Conservation (phyloP, 2,329 filamentous ascomycete species). For the Alternaria burnsii region DNA sequence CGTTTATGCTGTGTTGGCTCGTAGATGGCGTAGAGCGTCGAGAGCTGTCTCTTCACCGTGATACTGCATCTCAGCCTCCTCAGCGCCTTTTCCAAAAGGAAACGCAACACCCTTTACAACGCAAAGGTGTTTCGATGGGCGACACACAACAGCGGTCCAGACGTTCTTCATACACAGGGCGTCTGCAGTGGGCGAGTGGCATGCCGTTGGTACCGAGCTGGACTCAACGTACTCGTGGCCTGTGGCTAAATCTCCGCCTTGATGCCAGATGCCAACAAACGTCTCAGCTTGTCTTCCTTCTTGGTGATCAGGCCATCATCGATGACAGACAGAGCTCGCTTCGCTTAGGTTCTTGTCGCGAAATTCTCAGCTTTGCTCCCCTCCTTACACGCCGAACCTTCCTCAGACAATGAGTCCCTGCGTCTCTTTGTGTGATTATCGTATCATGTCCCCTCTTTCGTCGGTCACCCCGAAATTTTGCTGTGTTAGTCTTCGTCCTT, state of each 20-base stretch:
- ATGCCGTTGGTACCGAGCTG: constrained; percentile 1
- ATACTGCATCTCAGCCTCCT: constrained; percentile 1
- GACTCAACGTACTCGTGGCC: not conserved
- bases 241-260: constrained; percentile 6
- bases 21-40: not conserved
- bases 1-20: constrained; percentile 1
- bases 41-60: not conserved
- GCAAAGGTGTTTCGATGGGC: constrained; percentile 1
- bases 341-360: constrained; percentile 3
- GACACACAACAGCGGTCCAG: not conserved
- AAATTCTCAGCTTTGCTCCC: not conserved
- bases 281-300: constrained; percentile 5
- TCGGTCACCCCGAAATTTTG: constrained; percentile 6
- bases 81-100: constrained; percentile 5
- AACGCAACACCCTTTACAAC: not conserved
- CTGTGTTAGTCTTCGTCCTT: not conserved
- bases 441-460: constrained; percentile 1
- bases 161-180: not conserved
- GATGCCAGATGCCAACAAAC: not conserved
- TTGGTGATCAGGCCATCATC: constrained; percentile 1
- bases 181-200: not conserved
- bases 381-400: not conserved
- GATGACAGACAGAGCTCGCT: not conserved
- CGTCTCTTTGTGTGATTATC: not conserved
- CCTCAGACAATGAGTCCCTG: constrained; percentile 1